Base-by-base conservation (phyloP, 2,329 filamentous ascomycete genomes). In the Nemania sp. region DNA sequence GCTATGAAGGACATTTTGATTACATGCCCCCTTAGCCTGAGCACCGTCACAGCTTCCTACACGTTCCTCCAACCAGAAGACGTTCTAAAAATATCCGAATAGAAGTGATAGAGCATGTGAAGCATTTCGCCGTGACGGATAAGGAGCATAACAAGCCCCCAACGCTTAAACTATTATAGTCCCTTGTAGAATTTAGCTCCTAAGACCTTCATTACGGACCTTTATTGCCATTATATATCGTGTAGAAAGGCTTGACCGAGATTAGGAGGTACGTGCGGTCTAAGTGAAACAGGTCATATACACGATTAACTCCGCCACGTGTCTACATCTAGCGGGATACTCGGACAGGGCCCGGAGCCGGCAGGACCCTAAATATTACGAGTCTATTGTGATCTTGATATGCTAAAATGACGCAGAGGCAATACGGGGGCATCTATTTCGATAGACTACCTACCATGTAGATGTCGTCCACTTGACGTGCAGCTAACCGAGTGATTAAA, bases 341-440 rank as follows among this genome's bases (percentile, higher is more conserved):
- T 27, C n/a, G 51, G 55, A 38, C 27, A 41, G 18, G 45, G 11
- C 7, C 32, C 43, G 26, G 41, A 24, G 45, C 61, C 62, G 41
- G 60, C 35, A n/a, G 41, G n/a, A 20, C 24, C 60, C 55, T 18
- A 32, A 59, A 22, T 3, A 55, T 45, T 38, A 20, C 24, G 54
- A 49, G 29, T 27, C 13, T 22, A 49, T 47, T 3, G 27, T 49
- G 22, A 53, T 22, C 41, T 18, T 26, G 26, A 53, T 55, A 38
- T 35, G 43, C n/a, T 45, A 52, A 45, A 45, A 45, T 20, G 18
- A 6, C 5, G 3, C 18, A 18, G 51, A n/a, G 64, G 41, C 11
- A 27, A 49, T 64, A 66, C 45, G 47, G 49, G 62, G 61, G 38
- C 29, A 43, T 49, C 13, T 38, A 13, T 20, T 57, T 51, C 27